A percentile compares a stretch with the other conserved stretches of the same genome.
These are phyloP conservation scores for Plantago major DNA, from an alignment of 257 asterid species.

Conservation along the genomic window DNA sequence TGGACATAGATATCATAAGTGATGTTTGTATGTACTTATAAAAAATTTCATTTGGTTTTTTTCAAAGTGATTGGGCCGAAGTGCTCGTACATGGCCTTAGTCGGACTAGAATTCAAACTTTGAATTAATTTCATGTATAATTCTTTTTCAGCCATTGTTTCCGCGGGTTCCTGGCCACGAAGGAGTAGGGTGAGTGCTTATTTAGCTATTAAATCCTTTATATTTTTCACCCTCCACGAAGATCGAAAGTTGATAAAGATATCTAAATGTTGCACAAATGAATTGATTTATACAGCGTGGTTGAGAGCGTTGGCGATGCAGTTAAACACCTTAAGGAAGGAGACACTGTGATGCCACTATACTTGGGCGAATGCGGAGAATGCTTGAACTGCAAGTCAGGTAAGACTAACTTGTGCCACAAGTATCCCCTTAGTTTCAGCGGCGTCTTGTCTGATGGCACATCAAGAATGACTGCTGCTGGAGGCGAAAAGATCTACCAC, in stretches of 20 bases:
- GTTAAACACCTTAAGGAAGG: constrained; percentile 48
- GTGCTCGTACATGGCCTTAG: no score
- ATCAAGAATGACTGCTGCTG: constrained; percentile 46
- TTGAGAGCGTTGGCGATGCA: constrained; percentile 59
- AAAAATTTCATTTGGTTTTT: no score
- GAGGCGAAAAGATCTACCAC: constrained; percentile 49
- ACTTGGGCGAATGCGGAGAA: constrained; percentile 61
- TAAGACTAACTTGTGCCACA: constrained; percentile 48
- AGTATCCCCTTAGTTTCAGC: constrained; percentile 35
- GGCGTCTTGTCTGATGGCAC: constrained; percentile 62
- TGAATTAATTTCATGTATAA: background rate
- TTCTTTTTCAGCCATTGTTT: constrained; percentile 49
- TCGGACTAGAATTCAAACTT: no score
- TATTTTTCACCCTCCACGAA: background rate
- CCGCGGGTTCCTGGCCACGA: constrained; percentile 89
- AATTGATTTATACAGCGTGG: constrained; percentile 39
- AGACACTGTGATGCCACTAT: constrained; percentile 61
- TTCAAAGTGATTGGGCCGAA: no score
- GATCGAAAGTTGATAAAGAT: no score
- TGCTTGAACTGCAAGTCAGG: constrained; percentile 58
- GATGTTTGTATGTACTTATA: no score
- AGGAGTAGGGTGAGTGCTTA: constrained; percentile 67
- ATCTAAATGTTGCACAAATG: no score
- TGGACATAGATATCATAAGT: no score
- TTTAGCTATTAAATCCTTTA: background rate